These are phyloP conservation scores for Hirschioporus abietinus DNA, from an alignment of 768 basidiomycete species.

Conservation along the genomic window DNA sequence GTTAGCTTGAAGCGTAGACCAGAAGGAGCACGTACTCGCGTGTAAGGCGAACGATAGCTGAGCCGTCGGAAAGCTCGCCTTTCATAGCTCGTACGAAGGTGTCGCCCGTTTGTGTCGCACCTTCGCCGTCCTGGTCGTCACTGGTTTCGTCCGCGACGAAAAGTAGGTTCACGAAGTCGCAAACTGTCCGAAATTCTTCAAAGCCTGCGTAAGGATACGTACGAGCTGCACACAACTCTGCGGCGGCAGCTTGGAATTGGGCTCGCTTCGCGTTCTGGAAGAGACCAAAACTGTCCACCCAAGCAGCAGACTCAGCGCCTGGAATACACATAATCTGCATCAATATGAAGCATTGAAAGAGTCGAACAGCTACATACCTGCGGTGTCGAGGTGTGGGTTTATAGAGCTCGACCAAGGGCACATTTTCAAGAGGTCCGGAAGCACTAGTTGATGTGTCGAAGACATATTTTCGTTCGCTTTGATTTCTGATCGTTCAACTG, in stretches of 20 bases:
- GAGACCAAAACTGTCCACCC: conserved; percentile 12
- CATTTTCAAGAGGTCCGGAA: conserved; percentile 13
- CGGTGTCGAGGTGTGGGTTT: conserved; percentile 13
- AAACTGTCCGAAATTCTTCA: conserved; percentile 11
- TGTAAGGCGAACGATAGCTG: conserved; percentile 54
- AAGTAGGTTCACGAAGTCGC: conserved; percentile 13
- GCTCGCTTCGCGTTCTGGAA: conserved; percentile 35
- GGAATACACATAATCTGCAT: neutral
- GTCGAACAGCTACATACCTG: neutral
- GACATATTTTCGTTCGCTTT: conserved; percentile 14
- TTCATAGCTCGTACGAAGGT: neutral
- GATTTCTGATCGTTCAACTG: too few relatives aligned
- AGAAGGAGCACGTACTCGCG: conserved; percentile 43
- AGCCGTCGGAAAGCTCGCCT: conserved; percentile 31
- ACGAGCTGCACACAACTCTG: conserved; percentile 10
- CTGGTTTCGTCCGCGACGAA: conserved; percentile 15
- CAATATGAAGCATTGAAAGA: neutral
- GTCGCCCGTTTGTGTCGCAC: conserved; percentile 3
- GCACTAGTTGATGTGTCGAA: conserved; percentile 13
- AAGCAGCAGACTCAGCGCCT: conserved; percentile 5
- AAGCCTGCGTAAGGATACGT: conserved; percentile 11
- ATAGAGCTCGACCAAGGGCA: conserved; percentile 10
- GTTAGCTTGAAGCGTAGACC: conserved; percentile 2
- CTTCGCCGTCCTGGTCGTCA: conserved; percentile 13
- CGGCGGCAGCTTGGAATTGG: neutral